These are phyloP conservation scores for Spizellomyces punctatus DNA, from an alignment of 192 early-diverging fungal genomes.

Conservation along the genomic window DNA sequence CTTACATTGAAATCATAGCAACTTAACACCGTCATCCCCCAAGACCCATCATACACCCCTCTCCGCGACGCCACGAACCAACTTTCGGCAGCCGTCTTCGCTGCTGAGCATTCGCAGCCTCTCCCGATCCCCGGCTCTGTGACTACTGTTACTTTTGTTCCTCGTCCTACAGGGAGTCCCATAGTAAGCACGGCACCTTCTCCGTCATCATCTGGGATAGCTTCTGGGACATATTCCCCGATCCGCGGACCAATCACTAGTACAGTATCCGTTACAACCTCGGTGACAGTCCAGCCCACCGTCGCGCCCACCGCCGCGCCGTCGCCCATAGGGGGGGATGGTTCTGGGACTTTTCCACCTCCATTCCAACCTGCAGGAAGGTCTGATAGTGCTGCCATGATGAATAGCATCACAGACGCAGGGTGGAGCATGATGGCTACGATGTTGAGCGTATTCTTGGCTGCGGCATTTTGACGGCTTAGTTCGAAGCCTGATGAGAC, in stretches of 20 bases:
- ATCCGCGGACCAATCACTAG: constrained; percentile 2
- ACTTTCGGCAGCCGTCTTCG: constrained; percentile 8
- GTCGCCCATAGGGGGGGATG: no score
- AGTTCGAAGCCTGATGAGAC: no score
- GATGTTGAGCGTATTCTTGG: no score
- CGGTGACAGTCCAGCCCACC: no score
- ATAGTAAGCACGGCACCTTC: not conserved
- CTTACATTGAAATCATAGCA: constrained; percentile 11
- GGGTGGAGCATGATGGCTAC: no score
- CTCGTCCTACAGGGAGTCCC: not conserved
- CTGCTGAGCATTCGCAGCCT: not conserved
- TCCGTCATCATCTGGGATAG: not conserved
- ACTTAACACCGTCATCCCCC: not conserved
- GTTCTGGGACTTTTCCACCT: no score
- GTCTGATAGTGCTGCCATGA: no score
- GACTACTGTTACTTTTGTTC: constrained; percentile 21
- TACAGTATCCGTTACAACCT: not conserved
- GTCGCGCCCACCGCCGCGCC: no score
- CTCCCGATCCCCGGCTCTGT: constrained; percentile 14
- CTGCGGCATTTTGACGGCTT: no score
- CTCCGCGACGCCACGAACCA: constrained; percentile 7
- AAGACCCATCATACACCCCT: constrained; percentile 18
- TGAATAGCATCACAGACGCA: no score
- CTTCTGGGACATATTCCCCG: not conserved
- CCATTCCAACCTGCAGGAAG: no score